Conservation (phyloP, 768 basidiomycete genomes). For the Suillus hirtellus region DNA sequence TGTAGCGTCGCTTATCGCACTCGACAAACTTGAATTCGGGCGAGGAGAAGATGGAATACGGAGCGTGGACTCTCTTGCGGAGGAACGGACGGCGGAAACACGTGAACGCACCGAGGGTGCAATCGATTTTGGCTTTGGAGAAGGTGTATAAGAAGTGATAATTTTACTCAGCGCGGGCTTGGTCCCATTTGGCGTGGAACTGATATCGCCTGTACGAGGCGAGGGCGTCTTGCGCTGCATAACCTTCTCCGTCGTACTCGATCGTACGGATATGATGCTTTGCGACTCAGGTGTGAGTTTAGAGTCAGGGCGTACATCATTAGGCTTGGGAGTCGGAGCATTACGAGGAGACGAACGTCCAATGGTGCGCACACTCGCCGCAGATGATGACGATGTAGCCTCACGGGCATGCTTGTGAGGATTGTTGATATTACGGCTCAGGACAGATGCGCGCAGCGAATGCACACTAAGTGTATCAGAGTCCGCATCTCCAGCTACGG, state of each 20-base stretch:
- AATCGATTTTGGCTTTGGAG: slow-evolving; percentile 16
- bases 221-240: slow-evolving; percentile 1
- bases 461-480: slow-evolving; percentile 45
- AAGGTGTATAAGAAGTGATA: slow-evolving; percentile 12
- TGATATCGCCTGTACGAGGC: slow-evolving; percentile 6
- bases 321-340: slow-evolving; percentile 24
- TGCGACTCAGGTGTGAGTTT: slow-evolving; percentile 60
- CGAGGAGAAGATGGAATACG: slow-evolving; percentile 33
- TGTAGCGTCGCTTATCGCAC: slow-evolving; percentile 31
- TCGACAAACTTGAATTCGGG: slow-evolving; percentile 31
- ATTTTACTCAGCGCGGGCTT: slow-evolving; percentile 16
- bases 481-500: slow-evolving; percentile 28
- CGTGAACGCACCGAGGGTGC: slow-evolving; percentile 19
- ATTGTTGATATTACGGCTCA: slow-evolving; percentile 33
- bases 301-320: slow-evolving; percentile 63
- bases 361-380: slow-evolving; percentile 27
- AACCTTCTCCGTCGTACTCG: slow-evolving; percentile 26
- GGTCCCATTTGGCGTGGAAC: slow-evolving; percentile 7
- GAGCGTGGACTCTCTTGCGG: slow-evolving; percentile 27
- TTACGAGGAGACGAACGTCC: slow-evolving; percentile 27
- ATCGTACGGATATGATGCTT: slow-evolving; percentile 27
- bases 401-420: slow-evolving; percentile 25
- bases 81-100: slow-evolving; percentile 30
- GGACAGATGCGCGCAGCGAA: slow-evolving; percentile 46
- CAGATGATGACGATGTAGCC: slow-evolving; percentile 27